phyloP scores from a whole-genome alignment of 768 basidiomycete genomes.

The Tylopilus rubrobrunneus region DNA sequence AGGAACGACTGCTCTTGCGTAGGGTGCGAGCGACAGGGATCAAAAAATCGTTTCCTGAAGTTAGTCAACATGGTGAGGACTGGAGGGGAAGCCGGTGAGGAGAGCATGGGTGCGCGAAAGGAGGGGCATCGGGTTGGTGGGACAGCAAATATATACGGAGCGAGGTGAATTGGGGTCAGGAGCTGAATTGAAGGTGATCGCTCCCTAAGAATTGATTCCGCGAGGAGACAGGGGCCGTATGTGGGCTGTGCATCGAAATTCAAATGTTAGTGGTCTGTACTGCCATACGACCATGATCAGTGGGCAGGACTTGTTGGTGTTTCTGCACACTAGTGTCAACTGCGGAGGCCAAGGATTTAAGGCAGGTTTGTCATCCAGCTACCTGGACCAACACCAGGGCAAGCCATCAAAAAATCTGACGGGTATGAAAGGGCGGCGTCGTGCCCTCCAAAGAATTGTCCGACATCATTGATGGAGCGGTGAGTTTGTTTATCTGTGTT shows the following conservation, averaged over 20 bases:
- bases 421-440: too few relatives aligned
- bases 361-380: too few relatives aligned
- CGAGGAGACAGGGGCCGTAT: constrained; percentile 1
- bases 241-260: constrained; percentile 1
- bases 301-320: too few relatives aligned
- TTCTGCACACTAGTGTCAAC: too few relatives aligned
- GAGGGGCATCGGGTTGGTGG: not conserved
- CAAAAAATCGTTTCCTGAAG: constrained; percentile 8
- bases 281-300: too few relatives aligned
- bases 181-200: constrained; percentile 4
- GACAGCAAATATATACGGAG: not conserved
- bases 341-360: too few relatives aligned
- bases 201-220: constrained; percentile 3
- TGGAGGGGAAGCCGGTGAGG: not conserved
- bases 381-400: too few relatives aligned
- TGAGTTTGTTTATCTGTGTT: constrained; percentile 18
- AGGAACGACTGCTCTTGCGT: not conserved
- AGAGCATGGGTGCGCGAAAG: not conserved
- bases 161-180: constrained; percentile 1
- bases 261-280: not conserved
- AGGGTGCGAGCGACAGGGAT: not conserved
- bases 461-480: too few relatives aligned
- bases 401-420: too few relatives aligned
- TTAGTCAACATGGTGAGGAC: constrained; percentile 9
- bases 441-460: too few relatives aligned